These are phyloP conservation scores for Myxozyma mucilagina DNA, from an alignment of 805 yeast species.

Conservation along the genomic window DNA sequence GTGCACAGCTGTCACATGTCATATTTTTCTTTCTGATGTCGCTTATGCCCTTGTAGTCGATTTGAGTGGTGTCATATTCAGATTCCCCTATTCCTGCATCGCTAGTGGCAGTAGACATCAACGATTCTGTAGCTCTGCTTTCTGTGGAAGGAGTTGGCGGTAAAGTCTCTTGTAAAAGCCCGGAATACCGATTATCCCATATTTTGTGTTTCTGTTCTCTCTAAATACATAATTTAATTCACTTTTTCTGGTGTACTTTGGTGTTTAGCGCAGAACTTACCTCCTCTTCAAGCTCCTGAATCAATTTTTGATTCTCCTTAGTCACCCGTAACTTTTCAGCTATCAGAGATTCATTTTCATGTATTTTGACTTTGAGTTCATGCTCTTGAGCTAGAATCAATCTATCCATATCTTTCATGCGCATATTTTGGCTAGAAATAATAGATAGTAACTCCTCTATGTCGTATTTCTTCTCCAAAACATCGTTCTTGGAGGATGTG, in stretches of 20 bases:
- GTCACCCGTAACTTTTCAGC: neutral
- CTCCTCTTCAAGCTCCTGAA: conserved; percentile 11
- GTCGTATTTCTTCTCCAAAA: neutral
- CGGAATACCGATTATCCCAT: neutral
- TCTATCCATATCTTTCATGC: conserved; percentile 10
- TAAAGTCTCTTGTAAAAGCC: neutral
- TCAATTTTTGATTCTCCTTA: neutral
- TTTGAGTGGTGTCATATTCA: neutral
- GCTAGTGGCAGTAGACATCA: neutral
- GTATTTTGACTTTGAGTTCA: conserved; percentile 3
- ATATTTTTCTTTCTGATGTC: neutral
- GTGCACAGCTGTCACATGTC: neutral
- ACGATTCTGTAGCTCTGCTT: neutral
- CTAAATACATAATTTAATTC: neutral
- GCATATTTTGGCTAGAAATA: neutral
- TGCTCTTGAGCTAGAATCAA: conserved; percentile 16
- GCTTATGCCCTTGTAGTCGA: neutral
- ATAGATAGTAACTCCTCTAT: neutral
- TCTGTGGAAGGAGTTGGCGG: neutral
- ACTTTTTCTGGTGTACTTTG: neutral
- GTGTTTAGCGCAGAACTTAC: neutral
- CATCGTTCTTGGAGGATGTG: neutral
- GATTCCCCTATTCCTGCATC: neutral
- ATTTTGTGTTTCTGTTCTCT: neutral
- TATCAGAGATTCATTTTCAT: neutral